Evolutionary conservation across 1,284 basidiomycete species (phyloP).

Genomic region (Acaromyces ingoldii): DNA sequence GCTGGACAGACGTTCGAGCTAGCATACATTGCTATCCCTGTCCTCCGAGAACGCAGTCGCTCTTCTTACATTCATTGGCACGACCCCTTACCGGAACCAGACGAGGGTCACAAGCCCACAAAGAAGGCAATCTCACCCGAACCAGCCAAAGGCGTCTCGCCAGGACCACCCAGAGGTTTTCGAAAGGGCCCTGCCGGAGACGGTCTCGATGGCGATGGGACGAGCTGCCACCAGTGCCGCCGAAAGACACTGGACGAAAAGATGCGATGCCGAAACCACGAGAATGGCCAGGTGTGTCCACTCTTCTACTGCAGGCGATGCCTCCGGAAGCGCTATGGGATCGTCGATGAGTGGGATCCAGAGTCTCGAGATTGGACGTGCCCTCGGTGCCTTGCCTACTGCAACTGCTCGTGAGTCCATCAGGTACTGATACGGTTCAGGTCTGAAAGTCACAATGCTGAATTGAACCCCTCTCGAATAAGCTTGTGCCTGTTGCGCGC

Average conservation of each 20-base stretch:
- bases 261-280: constrained; percentile 22
- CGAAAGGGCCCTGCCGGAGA: constrained; percentile 10
- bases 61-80: background rate
- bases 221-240: constrained; percentile 30
- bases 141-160: background rate
- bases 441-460: no score
- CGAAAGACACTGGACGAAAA: constrained; percentile 19
- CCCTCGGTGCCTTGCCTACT: constrained; percentile 23
- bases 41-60: constrained; percentile 11
- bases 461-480: no score
- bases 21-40: constrained; percentile 7
- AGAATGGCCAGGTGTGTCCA: constrained; percentile 10
- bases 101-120: background rate
- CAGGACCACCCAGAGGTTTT: constrained; percentile 7
- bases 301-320: constrained; percentile 22
- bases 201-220: constrained; percentile 16
- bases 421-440: no score
- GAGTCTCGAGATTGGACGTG: constrained; percentile 15
- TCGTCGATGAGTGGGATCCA: constrained; percentile 12
- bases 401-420: constrained; percentile 22
- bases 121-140: background rate
- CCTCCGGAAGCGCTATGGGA: constrained; percentile 16
- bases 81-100: background rate
- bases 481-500: no score
- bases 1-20: background rate